These are phyloP conservation scores for Camellia japonica DNA, from an alignment of 148 eudicot genomes.

Conservation along the genomic window DNA sequence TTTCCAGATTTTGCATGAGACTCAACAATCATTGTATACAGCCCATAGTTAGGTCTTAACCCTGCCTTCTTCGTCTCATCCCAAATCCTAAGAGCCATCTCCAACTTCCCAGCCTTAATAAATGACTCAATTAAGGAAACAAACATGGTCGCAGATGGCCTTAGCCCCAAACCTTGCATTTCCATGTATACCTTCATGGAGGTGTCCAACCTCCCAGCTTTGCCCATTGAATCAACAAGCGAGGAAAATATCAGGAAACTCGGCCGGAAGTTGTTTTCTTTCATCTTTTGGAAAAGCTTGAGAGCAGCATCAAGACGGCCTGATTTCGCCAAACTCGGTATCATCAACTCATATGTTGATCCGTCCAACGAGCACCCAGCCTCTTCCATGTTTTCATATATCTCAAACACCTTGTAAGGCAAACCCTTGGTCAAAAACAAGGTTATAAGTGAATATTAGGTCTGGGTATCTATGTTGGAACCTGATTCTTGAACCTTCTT, in stretches of 20 bases:
- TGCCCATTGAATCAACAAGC: conserved; percentile 91
- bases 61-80: conserved; percentile 91
- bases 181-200: conserved; percentile 90
- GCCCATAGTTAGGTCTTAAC: conserved; percentile 92
- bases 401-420: conserved; percentile 96
- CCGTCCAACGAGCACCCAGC: conserved; percentile 69
- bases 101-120: conserved; percentile 92
- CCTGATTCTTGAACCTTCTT: conserved; percentile 77
- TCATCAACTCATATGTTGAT: conserved; percentile 84
- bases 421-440: conserved; percentile 81
- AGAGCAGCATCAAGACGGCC: conserved; percentile 88
- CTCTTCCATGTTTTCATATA: conserved; percentile 81
- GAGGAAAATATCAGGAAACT: conserved; percentile 68
- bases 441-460: conserved; percentile 70
- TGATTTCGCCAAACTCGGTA: conserved; percentile 85
- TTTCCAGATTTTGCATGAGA: conserved; percentile 98
- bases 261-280: conserved; percentile 58
- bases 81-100: conserved; percentile 82
- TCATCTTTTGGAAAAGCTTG: conserved; percentile 91
- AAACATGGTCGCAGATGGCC: conserved; percentile 87
- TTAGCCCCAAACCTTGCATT: conserved; percentile 87
- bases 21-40: conserved; percentile 90
- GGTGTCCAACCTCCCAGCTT: conserved; percentile 95
- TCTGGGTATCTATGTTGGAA: conserved; percentile 65
- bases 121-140: conserved; percentile 90